Percentiles rank a stretch among this genome's conserved stretches.
Conservation (phyloP, 2,329 filamentous ascomycete species). For the Hyphodiscus sp. region DNA sequence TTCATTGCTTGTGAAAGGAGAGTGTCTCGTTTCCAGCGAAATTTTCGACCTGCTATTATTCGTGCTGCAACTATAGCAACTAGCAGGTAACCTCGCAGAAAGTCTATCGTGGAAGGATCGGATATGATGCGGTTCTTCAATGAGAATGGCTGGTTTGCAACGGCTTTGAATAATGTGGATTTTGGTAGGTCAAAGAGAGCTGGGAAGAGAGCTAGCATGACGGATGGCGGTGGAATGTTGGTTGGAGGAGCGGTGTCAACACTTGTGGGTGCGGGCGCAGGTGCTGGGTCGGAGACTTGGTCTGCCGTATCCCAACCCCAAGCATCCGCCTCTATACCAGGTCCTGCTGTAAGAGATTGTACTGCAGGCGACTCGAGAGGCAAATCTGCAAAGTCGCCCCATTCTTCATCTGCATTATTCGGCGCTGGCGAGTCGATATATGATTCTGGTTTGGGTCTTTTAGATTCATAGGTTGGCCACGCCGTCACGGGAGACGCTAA, state of each 20-base stretch:
- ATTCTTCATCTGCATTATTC: conserved; percentile 40
- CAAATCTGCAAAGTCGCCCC: conserved; percentile 46
- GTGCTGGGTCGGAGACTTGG: conserved; percentile 9
- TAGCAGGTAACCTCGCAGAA: conserved; percentile 57
- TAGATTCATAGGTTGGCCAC: conserved; percentile 24
- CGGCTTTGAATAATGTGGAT: conserved; percentile 56
- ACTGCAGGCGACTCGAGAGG: conserved; percentile 22
- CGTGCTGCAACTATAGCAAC: conserved; percentile 65
- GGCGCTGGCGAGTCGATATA: conserved; percentile 23
- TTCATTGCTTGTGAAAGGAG: conserved; percentile 82
- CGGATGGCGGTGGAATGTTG: conserved; percentile 82
- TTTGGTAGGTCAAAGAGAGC: conserved; percentile 61
- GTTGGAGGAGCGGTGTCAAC: conserved; percentile 34
- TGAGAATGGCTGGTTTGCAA: conserved; percentile 50
- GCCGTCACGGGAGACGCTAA: conserved; percentile 26
- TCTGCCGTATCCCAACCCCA: conserved; percentile 30
- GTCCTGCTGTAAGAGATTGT: conserved; percentile 9
- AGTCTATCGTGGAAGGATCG: conserved; percentile 54
- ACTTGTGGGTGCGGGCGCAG: conserved; percentile 1
- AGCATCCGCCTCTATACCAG: conserved; percentile 22
- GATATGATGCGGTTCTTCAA: conserved; percentile 58
- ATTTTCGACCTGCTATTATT: conserved; percentile 75
- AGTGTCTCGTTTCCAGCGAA: conserved; percentile 86
- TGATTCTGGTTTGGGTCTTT: conserved; percentile 13
- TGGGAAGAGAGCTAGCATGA: conserved; percentile 73